Conservation (phyloP, 805 yeast species). For the Clavispora carvajalis region DNA sequence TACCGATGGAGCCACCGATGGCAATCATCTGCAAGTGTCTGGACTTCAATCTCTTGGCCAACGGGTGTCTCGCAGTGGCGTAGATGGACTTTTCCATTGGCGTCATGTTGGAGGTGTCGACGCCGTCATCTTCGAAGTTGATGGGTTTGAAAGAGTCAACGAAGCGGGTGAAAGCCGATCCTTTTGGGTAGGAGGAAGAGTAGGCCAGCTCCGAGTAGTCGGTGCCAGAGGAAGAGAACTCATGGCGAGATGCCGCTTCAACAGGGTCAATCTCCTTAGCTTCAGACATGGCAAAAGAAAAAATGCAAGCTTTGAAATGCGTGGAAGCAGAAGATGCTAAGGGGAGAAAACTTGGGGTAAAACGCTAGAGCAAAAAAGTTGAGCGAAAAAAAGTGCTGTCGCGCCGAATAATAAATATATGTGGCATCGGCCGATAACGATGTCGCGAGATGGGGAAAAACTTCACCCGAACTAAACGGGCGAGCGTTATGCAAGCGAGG, state of each 20-base stretch:
- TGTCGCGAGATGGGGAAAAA: neutral
- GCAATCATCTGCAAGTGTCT: constrained; percentile 74
- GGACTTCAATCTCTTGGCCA: constrained; percentile 39
- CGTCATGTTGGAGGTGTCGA: constrained; percentile 37
- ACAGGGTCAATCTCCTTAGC: neutral
- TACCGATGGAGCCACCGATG: constrained; percentile 81
- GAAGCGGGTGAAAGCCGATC: constrained; percentile 17
- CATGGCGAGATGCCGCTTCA: neutral
- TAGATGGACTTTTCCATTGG: constrained; percentile 34
- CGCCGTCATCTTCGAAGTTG: constrained; percentile 31
- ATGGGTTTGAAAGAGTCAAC: constrained; percentile 36
- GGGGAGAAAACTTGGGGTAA: neutral
- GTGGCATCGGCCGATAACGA: neutral
- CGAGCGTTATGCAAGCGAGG: neutral
- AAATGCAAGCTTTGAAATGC: no score
- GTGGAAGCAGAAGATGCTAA: no score
- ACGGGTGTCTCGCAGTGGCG: constrained; percentile 40
- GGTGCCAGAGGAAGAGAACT: neutral
- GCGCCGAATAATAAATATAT: neutral
- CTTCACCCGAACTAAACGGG: neutral
- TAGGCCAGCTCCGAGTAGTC: neutral
- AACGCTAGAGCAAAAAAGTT: neutral
- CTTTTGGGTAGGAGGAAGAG: neutral
- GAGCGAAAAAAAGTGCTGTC: neutral
- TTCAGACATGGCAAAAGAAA: neutral